These are phyloP conservation scores for Boehmeria nivea DNA, from an alignment of 306 rosid genomes.

Conservation along the genomic window DNA sequence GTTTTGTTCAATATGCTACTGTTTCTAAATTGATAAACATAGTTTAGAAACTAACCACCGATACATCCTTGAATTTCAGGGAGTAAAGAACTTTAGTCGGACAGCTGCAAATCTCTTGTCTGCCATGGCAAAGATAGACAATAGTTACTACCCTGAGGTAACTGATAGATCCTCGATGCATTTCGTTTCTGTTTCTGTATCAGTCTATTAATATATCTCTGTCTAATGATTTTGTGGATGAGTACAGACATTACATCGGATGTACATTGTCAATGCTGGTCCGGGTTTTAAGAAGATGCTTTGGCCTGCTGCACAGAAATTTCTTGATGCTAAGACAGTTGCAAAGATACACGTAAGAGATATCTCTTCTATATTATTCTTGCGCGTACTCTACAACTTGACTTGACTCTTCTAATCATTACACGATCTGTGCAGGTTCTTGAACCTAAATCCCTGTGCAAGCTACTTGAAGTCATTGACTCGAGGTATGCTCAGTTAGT, in stretches of 20 bases:
- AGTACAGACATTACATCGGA: conserved; percentile 78
- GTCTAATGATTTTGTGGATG: conserved; percentile 8
- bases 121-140: conserved; percentile 74
- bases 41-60: too few species aligned
- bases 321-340: conserved; percentile 76
- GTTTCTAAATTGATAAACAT: neutral
- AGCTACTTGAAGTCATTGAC: conserved; percentile 74
- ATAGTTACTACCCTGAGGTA: conserved; percentile 93
- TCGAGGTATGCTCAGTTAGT: conserved; percentile 43
- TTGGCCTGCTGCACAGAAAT: conserved; percentile 94
- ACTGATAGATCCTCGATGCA: neutral
- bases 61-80: conserved; percentile 51
- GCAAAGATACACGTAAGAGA: conserved; percentile 78
- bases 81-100: conserved; percentile 80
- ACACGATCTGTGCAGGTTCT: conserved; percentile 57
- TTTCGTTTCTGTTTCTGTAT: conserved; percentile 3
- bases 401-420: conserved; percentile 17
- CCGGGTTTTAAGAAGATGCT: conserved; percentile 89
- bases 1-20: too few species aligned
- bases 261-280: conserved; percentile 95
- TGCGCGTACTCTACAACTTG: conserved; percentile 1
- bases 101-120: conserved; percentile 82
- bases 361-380: conserved; percentile 10
- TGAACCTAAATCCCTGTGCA: conserved; percentile 56
- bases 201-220: neutral